A percentile compares a stretch with the other conserved stretches of the same genome.
These are phyloP conservation scores for Kwoniella mangroviensis DNA, from an alignment of 768 basidiomycete genomes.

Conservation along the genomic window DNA sequence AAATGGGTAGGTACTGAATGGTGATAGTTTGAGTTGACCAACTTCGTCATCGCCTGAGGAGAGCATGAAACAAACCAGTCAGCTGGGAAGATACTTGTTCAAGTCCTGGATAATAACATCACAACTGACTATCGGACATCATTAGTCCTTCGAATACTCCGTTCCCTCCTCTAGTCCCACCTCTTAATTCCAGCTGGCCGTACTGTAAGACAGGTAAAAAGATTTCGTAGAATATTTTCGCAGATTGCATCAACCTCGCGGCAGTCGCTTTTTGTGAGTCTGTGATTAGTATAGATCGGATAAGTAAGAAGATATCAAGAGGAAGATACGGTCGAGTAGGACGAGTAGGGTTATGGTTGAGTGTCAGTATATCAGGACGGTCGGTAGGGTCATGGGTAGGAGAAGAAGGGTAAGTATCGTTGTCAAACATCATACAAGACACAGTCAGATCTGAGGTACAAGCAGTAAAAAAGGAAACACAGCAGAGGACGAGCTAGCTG, in stretches of 20 bases:
- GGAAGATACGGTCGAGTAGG: not conserved
- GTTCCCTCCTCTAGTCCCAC: not conserved
- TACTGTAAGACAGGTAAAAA: conserved; percentile 12
- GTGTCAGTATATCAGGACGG: not conserved
- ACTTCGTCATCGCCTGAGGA: not conserved
- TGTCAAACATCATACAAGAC: not conserved
- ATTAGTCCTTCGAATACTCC: conserved; percentile 12
- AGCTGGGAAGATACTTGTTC: too few relatives aligned
- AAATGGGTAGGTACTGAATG: not conserved
- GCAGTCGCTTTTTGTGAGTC: conserved; percentile 12
- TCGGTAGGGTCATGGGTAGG: not conserved
- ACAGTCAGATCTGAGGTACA: not conserved
- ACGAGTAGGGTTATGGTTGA: not conserved
- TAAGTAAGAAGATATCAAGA: conserved; percentile 2
- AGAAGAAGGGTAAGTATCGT: not conserved
- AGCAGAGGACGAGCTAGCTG: too few relatives aligned
- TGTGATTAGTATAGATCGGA: not conserved
- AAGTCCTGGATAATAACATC: not conserved
- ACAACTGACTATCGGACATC: not conserved
- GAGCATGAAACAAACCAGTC: too few relatives aligned
- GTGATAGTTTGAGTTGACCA: not conserved
- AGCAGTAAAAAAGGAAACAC: too few relatives aligned
- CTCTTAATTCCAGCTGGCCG: not conserved
- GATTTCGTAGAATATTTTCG: not conserved
- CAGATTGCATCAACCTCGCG: conserved; percentile 5